Evolutionary conservation across 768 basidiomycete genomes (phyloP), one percentile per base, ranked within the genome.

Genomic region (Boletus tomentosulus): DNA sequence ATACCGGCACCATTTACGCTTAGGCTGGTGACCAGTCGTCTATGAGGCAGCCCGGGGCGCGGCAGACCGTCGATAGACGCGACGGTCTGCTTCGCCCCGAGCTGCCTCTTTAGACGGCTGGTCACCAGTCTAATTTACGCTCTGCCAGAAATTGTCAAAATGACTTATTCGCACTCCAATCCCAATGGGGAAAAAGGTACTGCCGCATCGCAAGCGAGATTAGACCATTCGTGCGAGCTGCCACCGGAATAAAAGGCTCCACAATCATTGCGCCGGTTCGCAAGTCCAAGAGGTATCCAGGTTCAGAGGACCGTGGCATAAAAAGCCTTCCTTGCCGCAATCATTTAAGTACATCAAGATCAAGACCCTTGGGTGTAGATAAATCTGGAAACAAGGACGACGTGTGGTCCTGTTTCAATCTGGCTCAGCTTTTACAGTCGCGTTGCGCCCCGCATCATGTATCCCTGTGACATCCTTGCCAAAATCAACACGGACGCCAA

Each of bases 401-500:
- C 28, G 27, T 31, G 41, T 19, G 16, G 27, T 11, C 16, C 4
- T 22, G 25, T 28, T 24, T 54, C 47, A 56, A 27, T 49, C 56
- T 11, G 58, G 46, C 10, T 65, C 62, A 19, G 55, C 41, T 48
- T 57, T 62, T 4, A 55, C 47, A 24, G 31, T 30, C 3, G 30
- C 22, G 1, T 34, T 50, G 43, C 42, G 45, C 22, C 43, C 59
- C 4, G n/a, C 19, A 46, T 15, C 24, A 34, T 25, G 8, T 51
- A 19, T 43, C 5, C 11, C 37, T 34, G 13, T 1, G 6, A 10
- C 6, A 9, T 52, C 30, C 44, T 33, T 43, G 41, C 65, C 61
- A 46, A 64, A 71, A 54, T 58, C 62, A 50, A 57, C 52, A 33
- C 42, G 64, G 9, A 70, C 60, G 31, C 69, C 71, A 46, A 76